Percentiles rank a stretch among this genome's conserved stretches.
phyloP scores from a whole-genome alignment of 2,329 filamentous ascomycete genomes.

The Neofusicoccum cordaticola region DNA sequence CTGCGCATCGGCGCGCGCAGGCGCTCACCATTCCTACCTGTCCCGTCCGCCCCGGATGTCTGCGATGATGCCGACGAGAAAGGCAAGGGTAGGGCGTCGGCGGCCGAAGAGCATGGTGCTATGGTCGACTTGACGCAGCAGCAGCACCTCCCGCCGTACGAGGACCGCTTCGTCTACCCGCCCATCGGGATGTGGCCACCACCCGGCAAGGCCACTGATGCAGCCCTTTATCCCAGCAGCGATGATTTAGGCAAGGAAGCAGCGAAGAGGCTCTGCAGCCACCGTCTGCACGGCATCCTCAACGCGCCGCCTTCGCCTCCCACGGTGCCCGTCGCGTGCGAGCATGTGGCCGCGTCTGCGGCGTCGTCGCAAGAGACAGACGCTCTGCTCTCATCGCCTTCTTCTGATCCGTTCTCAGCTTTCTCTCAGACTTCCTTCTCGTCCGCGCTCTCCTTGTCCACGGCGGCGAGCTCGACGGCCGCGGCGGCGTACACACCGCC shows the following conservation, averaged over 20 bases:
- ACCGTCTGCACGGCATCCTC: conserved; percentile 30
- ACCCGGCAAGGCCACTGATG: conserved; percentile 16
- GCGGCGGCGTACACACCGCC: background rate
- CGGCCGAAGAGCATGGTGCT: background rate
- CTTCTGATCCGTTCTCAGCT: background rate
- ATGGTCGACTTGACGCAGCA: conserved; percentile 15
- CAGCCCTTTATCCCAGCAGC: background rate
- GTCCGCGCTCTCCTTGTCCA: background rate
- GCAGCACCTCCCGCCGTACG: background rate
- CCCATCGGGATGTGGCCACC: conserved; percentile 36
- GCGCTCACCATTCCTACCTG: background rate
- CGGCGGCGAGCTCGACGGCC: background rate
- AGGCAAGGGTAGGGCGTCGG: background rate
- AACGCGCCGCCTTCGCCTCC: conserved; percentile 25
- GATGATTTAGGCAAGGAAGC: background rate
- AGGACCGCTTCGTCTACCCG: conserved; percentile 28
- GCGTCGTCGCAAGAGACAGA: background rate
- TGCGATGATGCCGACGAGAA: background rate
- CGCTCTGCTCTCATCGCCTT: background rate
- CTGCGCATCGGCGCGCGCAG: conserved; percentile 51
- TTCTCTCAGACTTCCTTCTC: background rate
- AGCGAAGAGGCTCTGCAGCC: conserved; percentile 17
- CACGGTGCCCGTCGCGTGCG: background rate
- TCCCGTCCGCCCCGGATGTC: background rate
- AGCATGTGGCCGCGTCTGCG: background rate